Base-by-base conservation (phyloP, 345 rosid species). In the Eucalyptus rudis region DNA sequence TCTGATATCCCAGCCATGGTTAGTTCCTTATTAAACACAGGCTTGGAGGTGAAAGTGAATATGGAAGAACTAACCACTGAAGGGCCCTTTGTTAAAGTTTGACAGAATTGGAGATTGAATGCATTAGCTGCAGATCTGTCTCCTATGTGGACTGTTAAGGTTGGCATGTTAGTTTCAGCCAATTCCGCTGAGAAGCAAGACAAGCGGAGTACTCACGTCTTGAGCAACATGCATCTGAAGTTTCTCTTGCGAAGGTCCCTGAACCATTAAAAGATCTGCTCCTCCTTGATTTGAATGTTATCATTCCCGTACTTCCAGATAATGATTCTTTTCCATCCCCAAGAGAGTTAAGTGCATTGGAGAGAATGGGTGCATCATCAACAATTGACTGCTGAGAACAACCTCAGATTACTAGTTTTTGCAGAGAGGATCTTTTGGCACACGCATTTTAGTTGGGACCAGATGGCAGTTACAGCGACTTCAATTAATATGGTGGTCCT, bases 1-100 rank as follows among this genome's bases (percentile, higher is more conserved):
- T 90, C 96, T 7, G 86, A 88, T 86, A 93, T 96, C 52, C 91
- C 91, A 3, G 91, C 92, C 86, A 92, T 94, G 95, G 93, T 95
- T 83, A 86, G 91, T 40, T 27, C 52, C 58, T 92, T 97, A 44
- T 27, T 54, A 80, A 89, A 90, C 86, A 87, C 66, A 22, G 99
- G 96, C 88, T 87, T 96, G 52, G 88, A 90, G 56, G 94, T 89
- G 91, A 89, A 56, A 49, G 92, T 91, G 31, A 93, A 93, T 91
- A 88, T 95, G 89, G 95, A 95, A 86, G 93, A 92, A 83, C 86
- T 96, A 86, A 47, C 88, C 49, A 91, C 66, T 3, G 54, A 88
- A 59, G 87, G 76, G 4, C 36, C 51, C 36, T 79, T 29, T 40
- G 79, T 79, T 87, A 27, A 64, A 25, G 68, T 33, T 17, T 14